phyloP scores from a whole-genome alignment of 129 eudicot species.

The Saposhnikovia divaricata region DNA sequence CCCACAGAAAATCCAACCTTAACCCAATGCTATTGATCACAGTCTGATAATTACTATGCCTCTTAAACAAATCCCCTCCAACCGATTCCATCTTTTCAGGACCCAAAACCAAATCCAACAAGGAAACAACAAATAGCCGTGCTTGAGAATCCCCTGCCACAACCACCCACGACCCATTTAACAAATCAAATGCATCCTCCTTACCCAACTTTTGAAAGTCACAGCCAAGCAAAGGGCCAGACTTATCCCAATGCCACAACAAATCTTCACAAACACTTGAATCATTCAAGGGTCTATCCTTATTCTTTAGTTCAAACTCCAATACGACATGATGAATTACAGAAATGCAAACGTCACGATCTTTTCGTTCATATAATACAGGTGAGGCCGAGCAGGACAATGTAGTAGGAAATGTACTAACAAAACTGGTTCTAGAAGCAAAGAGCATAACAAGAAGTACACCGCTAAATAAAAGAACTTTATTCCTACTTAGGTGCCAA shows the following conservation, averaged over 20 bases:
- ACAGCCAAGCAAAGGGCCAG: slow-evolving; percentile 31
- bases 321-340: slow-evolving; percentile 38
- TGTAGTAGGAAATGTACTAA: slow-evolving; percentile 15
- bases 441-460: slow-evolving; percentile 84
- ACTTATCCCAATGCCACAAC: slow-evolving; percentile 55
- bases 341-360: slow-evolving; percentile 49
- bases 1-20: slow-evolving; percentile 87
- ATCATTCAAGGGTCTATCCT: neutral
- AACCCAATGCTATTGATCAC: slow-evolving; percentile 60
- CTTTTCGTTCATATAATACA: slow-evolving; percentile 13
- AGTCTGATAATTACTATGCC: slow-evolving; percentile 80
- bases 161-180: slow-evolving; percentile 91
- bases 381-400: neutral
- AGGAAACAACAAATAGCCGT: slow-evolving; percentile 59
- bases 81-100: slow-evolving; percentile 45
- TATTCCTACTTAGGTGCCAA: slow-evolving; percentile 92
- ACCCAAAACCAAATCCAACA: slow-evolving; percentile 59
- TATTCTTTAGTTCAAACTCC: neutral
- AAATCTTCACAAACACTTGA: slow-evolving; percentile 16
- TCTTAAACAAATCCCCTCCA: slow-evolving; percentile 73
- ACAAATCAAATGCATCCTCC: slow-evolving; percentile 64
- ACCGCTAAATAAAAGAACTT: slow-evolving; percentile 82
- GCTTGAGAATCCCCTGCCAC: slow-evolving; percentile 98
- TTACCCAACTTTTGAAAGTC: slow-evolving; percentile 60
- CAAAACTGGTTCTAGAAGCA: slow-evolving; percentile 29